Evolutionary conservation across 495 filamentous ascomycete species (phyloP).

Genomic region (Penicillium canariense): DNA sequence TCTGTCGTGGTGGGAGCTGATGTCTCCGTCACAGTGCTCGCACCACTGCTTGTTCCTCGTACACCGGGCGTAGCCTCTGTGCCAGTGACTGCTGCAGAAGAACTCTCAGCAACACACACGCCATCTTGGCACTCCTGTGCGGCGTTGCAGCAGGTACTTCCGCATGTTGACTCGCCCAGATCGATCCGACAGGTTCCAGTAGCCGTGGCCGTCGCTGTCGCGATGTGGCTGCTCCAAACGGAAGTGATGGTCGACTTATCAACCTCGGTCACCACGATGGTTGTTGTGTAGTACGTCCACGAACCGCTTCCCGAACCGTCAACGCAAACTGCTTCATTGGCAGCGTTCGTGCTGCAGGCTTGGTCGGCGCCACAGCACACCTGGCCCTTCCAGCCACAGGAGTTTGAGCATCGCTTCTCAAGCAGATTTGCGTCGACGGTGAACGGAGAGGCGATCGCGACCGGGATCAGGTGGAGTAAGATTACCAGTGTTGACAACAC

Average conservation of each 20-base stretch:
- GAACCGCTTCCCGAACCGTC: conserved; percentile 25
- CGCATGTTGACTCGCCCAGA: conserved; percentile 65
- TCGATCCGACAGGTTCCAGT: conserved; percentile 55
- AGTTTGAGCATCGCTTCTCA: conserved; percentile 56
- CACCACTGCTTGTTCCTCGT: conserved; percentile 66
- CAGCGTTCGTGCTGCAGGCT: conserved; percentile 61
- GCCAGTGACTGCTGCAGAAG: conserved; percentile 37
- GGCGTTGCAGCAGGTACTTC: conserved; percentile 68
- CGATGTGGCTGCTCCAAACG: conserved; percentile 57
- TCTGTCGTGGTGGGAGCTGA: conserved; percentile 56
- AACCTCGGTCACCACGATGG: conserved; percentile 60
- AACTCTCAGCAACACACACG: conserved; percentile 41
- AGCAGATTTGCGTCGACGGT: conserved; percentile 22
- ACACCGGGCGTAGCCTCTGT: conserved; percentile 53
- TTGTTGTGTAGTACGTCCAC: conserved; percentile 66
- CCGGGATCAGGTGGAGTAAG: conserved; percentile 23
- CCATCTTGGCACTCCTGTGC: conserved; percentile 62
- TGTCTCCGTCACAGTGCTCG: conserved; percentile 53
- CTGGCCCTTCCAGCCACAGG: conserved; percentile 65
- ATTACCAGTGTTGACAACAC: conserved; percentile 28
- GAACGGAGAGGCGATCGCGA: conserved; percentile 39
- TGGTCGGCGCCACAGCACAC: conserved; percentile 64
- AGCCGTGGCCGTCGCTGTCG: conserved; percentile 40
- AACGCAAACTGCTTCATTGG: conserved; percentile 54
- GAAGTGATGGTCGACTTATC: conserved; percentile 63